A percentile compares a stretch with the other conserved stretches of the same genome.
These are phyloP conservation scores for Rhododendron griersonianum DNA, from an alignment of 148 eudicot species.

Conservation along the genomic window DNA sequence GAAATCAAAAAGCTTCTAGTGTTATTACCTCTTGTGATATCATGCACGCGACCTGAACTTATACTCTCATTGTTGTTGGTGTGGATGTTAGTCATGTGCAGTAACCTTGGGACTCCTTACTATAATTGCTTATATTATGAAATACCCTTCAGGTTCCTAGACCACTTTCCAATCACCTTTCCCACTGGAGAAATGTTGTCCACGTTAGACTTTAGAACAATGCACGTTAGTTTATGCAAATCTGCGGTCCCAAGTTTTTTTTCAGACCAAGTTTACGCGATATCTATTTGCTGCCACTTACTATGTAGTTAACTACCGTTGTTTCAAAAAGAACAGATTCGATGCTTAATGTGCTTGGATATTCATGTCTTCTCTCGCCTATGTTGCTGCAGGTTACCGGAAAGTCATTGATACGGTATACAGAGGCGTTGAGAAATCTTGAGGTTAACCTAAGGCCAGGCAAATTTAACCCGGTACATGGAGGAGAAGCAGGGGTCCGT, in stretches of 20 bases:
- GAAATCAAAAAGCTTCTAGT: neutral
- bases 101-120: neutral
- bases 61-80: neutral
- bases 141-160: neutral
- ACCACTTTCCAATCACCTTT: neutral
- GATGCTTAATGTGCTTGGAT: neutral
- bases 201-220: neutral
- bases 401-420: conserved; percentile 59
- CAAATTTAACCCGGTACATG: conserved; percentile 10
- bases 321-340: neutral
- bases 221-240: neutral
- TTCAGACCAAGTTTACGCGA: neutral
- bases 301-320: neutral
- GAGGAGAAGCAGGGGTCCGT: neutral
- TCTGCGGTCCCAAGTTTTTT: neutral
- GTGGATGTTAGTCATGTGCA: neutral
- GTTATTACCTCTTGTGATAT: neutral
- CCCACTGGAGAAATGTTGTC: conserved; percentile 2
- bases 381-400: conserved; percentile 66
- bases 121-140: neutral
- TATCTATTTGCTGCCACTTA: neutral
- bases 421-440: conserved; percentile 8
- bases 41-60: neutral
- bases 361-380: neutral
- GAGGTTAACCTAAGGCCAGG: conserved; percentile 6